Evolutionary conservation across 305 asterid genomes (phyloP).

Genomic region (Ilex paraguariensis): DNA sequence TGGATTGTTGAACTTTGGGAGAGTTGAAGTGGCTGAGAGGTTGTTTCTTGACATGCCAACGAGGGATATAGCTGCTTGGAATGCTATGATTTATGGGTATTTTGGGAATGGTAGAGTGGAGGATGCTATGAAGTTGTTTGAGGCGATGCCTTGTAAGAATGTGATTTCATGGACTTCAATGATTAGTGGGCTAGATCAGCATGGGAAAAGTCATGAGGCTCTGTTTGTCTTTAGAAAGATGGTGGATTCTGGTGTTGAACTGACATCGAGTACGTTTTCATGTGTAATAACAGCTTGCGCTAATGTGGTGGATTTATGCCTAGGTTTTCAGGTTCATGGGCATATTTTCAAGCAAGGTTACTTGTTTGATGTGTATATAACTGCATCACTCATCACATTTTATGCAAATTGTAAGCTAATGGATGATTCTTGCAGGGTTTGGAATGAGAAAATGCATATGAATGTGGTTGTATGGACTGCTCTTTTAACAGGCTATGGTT

Average conservation of each 20-base stretch:
- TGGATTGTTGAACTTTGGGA: slow-evolving; percentile 56
- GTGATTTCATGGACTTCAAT: slow-evolving; percentile 83
- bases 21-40: slow-evolving; percentile 55
- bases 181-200: slow-evolving; percentile 76
- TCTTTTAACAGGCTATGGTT: slow-evolving; percentile 73
- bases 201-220: slow-evolving; percentile 65
- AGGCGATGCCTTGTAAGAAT: slow-evolving; percentile 51
- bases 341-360: slow-evolving; percentile 47
- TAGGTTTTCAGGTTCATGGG: slow-evolving; percentile 74
- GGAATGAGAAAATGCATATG: slow-evolving; percentile 45
- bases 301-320: slow-evolving; percentile 22
- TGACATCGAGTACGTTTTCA: slow-evolving; percentile 56
- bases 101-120: slow-evolving; percentile 52
- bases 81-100: slow-evolving; percentile 64
- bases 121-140: slow-evolving; percentile 53
- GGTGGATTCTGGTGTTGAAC: slow-evolving; percentile 44
- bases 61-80: slow-evolving; percentile 77
- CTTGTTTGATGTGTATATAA: slow-evolving; percentile 41
- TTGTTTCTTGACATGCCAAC: slow-evolving; percentile 62
- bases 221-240: slow-evolving; percentile 41
- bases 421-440: slow-evolving; percentile 43
- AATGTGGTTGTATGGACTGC: slow-evolving; percentile 93
- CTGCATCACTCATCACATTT: slow-evolving; percentile 65
- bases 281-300: slow-evolving; percentile 72
- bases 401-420: slow-evolving; percentile 61